phyloP scores from a whole-genome alignment of 2,329 filamentous ascomycete genomes.

The Stachybotrys chartarum region DNA sequence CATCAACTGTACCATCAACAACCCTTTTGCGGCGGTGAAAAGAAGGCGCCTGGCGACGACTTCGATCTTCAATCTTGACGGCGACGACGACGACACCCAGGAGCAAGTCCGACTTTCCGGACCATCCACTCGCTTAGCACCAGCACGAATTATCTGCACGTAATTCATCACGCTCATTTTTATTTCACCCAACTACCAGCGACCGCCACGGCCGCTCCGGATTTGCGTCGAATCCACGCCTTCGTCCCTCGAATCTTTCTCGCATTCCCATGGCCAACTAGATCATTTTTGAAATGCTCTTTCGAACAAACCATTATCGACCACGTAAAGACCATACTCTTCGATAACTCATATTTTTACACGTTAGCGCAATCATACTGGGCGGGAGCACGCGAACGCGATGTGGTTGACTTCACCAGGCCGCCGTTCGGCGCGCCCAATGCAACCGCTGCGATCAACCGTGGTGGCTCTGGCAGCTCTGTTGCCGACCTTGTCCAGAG shows the following conservation, averaged over 20 bases:
- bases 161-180: neutral
- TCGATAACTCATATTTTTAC: neutral
- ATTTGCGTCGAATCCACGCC: neutral
- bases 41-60: slow-evolving; percentile 6
- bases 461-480: slow-evolving; percentile 33
- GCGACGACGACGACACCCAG: neutral
- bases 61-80: slow-evolving; percentile 12
- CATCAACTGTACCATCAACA: neutral
- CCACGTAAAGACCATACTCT: neutral
- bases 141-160: neutral
- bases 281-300: neutral
- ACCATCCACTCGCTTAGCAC: neutral
- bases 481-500: slow-evolving; percentile 34
- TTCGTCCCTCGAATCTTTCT: neutral
- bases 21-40: neutral
- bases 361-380: neutral
- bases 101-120: neutral
- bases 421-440: slow-evolving; percentile 29
- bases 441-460: slow-evolving; percentile 17
- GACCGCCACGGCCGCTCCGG: neutral
- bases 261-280: neutral
- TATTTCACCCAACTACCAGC: neutral
- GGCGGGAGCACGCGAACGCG: slow-evolving; percentile 15
- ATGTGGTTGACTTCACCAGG: slow-evolving; percentile 44
- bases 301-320: neutral